Base-by-base conservation (phyloP, 2,329 filamentous ascomycete species). In the Sclerotinia subarctica region DNA sequence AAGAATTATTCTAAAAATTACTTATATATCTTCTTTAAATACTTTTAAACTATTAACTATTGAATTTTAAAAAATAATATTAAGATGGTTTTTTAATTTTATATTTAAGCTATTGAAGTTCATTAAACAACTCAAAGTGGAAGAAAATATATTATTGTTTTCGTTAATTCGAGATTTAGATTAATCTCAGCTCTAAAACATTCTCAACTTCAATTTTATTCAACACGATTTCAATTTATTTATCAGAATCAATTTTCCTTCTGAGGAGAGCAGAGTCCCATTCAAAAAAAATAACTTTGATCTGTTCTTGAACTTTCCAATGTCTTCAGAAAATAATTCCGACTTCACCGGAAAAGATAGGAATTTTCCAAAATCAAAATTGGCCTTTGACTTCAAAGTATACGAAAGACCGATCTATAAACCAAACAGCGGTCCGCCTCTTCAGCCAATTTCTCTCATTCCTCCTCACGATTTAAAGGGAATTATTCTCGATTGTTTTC, bases 401-500 rank as follows among this genome's bases (percentile, higher is more conserved):
- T 65, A 70, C 10, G 69, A 77, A 66, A 70, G 72, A 68, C 72
- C 74, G 0, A 74, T 70, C 19, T 86, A 86, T 72, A 75, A 78
- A 0, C 80, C 80, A 3, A 82, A 82, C 47, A 81, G 80, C 10
- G 82, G 83, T 0, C 85, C 85, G 0, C 78, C 81, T 0, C 76
- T 83, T 2, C 80, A 80, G 4, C 81, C 80, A 13, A 77, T 87
- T 21, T 75, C 79, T n/a, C 76, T 88, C 8, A 75, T 82, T 3
- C 85, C 82, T 3, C 75, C 79, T 1, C 76, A 81, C 73, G 83
- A 88, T 71, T 81, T 82, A 54, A 82, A 82, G 11, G 86, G 84
- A 21, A 83, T 74, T 72, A 89, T 90, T 53, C 75, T 84, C 70
- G 82, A 84, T 59, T 82, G 84, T 71, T 79, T 84, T 44, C 77